phyloP scores from a whole-genome alignment of 768 basidiomycete species.

The Kwoniella mangroviensis region DNA sequence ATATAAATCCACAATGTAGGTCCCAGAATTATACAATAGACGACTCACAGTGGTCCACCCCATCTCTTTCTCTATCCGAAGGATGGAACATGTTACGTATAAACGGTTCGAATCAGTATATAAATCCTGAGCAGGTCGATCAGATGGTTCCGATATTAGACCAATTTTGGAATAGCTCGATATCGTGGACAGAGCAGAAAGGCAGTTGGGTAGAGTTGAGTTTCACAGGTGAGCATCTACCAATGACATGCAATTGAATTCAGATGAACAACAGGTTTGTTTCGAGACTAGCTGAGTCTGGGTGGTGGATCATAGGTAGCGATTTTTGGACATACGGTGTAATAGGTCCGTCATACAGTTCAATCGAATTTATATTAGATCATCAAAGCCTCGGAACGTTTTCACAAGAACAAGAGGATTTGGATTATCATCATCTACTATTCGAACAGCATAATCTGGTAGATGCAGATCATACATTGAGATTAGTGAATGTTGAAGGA shows the following conservation, averaged over 20 bases:
- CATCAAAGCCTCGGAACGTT: conserved; percentile 20
- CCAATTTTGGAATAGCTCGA: conserved; percentile 34
- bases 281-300: neutral
- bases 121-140: conserved; percentile 22
- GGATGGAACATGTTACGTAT: conserved; percentile 50
- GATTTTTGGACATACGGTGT: conserved; percentile 42
- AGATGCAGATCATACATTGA: conserved; percentile 27
- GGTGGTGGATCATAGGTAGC: conserved; percentile 23
- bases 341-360: conserved; percentile 30
- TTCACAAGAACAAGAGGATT: conserved; percentile 3
- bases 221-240: conserved; percentile 35
- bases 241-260: too few relatives aligned
- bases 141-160: conserved; percentile 29
- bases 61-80: conserved; percentile 29
- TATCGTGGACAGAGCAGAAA: conserved; percentile 40
- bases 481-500: conserved; percentile 15
- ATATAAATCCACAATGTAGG: conserved; percentile 31
- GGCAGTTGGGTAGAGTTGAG: conserved; percentile 22
- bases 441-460: conserved; percentile 32
- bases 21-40: conserved; percentile 41
- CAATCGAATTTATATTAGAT: conserved; percentile 31
- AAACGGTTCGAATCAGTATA: conserved; percentile 32
- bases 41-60: conserved; percentile 45
- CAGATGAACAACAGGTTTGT: too few relatives aligned
- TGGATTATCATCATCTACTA: conserved; percentile 21